Evolutionary conservation across 2,329 filamentous ascomycete species (phyloP).

Genomic region (Aspergillus bombycis): DNA sequence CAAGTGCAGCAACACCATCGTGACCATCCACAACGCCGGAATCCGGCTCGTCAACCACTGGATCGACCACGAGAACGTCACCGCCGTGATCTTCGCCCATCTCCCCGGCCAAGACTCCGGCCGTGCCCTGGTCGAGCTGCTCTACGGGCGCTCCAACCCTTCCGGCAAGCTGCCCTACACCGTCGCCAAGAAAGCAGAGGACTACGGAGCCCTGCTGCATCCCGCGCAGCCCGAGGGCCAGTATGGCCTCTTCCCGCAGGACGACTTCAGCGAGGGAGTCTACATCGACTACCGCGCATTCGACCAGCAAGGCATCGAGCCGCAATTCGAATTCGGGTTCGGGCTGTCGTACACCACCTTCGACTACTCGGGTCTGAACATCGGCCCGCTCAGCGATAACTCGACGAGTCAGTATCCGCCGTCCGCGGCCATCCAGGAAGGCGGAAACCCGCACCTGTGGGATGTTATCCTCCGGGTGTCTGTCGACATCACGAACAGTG

Average conservation of each 20-base stretch:
- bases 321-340: conserved; percentile 44
- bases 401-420: conserved; percentile 18
- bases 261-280: conserved; percentile 54
- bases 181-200: conserved; percentile 58
- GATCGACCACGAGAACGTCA: conserved; percentile 66
- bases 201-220: conserved; percentile 51
- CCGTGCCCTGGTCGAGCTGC: conserved; percentile 55
- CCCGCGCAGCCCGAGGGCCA: conserved; percentile 17
- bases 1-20: conserved; percentile 64
- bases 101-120: conserved; percentile 68
- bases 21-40: conserved; percentile 68
- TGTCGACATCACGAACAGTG: conserved; percentile 55
- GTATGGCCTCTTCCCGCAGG: conserved; percentile 26
- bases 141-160: conserved; percentile 61
- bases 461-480: conserved; percentile 51
- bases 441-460: conserved; percentile 59
- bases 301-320: conserved; percentile 43
- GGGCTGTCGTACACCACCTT: conserved; percentile 36
- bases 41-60: conserved; percentile 59
- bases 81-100: conserved; percentile 65
- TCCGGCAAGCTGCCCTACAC: conserved; percentile 67
- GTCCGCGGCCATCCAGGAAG: conserved; percentile 49
- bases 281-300: conserved; percentile 60
- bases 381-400: conserved; percentile 5
- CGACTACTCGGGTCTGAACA: conserved; percentile 18